Percentiles rank a stretch among this genome's conserved stretches.
Evolutionary conservation across 768 basidiomycete species (phyloP).

Genomic region (Psilocybe tampanensis): DNA sequence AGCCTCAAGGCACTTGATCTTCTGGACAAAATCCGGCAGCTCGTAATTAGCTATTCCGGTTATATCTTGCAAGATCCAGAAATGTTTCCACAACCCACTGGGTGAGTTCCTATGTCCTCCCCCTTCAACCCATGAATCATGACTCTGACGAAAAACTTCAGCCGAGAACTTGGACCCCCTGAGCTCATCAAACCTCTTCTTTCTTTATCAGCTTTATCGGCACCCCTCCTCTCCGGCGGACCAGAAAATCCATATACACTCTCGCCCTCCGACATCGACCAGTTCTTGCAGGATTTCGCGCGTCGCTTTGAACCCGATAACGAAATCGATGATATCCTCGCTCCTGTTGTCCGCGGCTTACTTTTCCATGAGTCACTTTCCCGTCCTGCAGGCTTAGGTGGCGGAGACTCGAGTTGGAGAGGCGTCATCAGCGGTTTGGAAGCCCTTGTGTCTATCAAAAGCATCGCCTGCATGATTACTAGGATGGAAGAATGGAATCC

Average conservation of each 20-base stretch:
- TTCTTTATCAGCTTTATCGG: conserved; percentile 66
- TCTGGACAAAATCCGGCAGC: conserved; percentile 79
- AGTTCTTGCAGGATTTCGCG: conserved; percentile 83
- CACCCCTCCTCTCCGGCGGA: conserved; percentile 59
- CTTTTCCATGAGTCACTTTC: conserved; percentile 68
- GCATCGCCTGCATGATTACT: conserved; percentile 81
- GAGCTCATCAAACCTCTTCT: conserved; percentile 87
- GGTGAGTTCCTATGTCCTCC: conserved; percentile 46
- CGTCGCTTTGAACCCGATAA: conserved; percentile 78
- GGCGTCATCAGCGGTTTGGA: conserved; percentile 81
- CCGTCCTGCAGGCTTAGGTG: conserved; percentile 68
- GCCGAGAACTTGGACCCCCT: conserved; percentile 70
- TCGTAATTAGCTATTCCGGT: conserved; percentile 88
- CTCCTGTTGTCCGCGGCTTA: conserved; percentile 64
- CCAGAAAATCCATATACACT: conserved; percentile 52
- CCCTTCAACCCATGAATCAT: not conserved
- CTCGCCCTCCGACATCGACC: conserved; percentile 67
- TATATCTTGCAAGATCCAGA: conserved; percentile 88
- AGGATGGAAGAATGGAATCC: conserved; percentile 78
- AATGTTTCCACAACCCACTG: conserved; percentile 90
- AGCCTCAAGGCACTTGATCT: conserved; percentile 58
- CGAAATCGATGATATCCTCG: conserved; percentile 80
- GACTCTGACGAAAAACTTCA: conserved; percentile 27
- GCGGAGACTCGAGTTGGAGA: conserved; percentile 84
- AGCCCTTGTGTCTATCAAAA: conserved; percentile 78